phyloP scores from a whole-genome alignment of 1,284 basidiomycete species.

The Puccinia sorghi region DNA sequence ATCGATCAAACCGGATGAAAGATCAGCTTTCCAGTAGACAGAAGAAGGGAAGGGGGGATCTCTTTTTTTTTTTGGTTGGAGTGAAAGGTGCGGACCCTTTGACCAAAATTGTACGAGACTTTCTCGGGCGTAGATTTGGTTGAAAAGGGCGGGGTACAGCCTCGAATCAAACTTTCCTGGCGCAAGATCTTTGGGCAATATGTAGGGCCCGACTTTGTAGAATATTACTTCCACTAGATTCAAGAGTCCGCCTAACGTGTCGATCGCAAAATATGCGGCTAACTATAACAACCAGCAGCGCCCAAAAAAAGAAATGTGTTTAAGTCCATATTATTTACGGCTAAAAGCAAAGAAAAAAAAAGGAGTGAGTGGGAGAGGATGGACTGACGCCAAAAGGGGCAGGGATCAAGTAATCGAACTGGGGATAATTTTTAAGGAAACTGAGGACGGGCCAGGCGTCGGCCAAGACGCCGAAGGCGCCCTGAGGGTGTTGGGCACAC shows the following conservation, averaged over 20 bases:
- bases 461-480: constrained; percentile 12
- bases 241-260: constrained; percentile 25
- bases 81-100: constrained; percentile 14
- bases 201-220: constrained; percentile 31
- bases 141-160: constrained; percentile 48
- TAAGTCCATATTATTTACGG: no score
- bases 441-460: not conserved
- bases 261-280: constrained; percentile 19
- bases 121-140: constrained; percentile 4
- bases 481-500: constrained; percentile 30
- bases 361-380: not conserved
- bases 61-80: not conserved
- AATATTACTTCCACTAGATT: constrained; percentile 32
- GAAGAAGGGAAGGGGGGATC: not conserved
- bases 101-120: constrained; percentile 45
- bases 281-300: constrained; percentile 1
- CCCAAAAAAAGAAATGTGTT: no score
- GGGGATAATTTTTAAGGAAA: constrained; percentile 7
- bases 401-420: constrained; percentile 1
- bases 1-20: no score
- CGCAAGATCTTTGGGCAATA: constrained; percentile 37
- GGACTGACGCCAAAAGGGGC: constrained; percentile 29
- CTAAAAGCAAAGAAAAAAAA: not conserved
- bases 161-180: constrained; percentile 43
- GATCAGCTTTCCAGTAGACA: not conserved